Conservation (phyloP, 345 rosid genomes). For the Sonneratia alba region DNA sequence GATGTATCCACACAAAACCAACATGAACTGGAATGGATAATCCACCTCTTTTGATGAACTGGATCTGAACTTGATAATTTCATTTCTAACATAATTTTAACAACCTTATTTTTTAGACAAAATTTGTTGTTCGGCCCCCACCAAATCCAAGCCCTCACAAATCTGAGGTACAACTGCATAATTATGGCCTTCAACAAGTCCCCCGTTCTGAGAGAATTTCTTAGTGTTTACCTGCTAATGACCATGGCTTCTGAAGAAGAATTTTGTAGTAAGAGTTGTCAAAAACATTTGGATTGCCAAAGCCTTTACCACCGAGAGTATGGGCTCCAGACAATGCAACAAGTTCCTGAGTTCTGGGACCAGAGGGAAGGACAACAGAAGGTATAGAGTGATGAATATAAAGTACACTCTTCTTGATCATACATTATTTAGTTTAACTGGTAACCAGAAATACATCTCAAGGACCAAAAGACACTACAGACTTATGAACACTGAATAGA, state of each 20-base stretch:
- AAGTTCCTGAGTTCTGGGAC: slow-evolving; percentile 60
- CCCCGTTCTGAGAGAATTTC: neutral
- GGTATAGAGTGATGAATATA: neutral
- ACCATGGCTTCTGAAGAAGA: slow-evolving; percentile 85
- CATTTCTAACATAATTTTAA: no score
- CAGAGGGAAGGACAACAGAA: neutral
- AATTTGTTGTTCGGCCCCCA: neutral
- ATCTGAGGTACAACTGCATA: neutral
- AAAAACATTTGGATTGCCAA: slow-evolving; percentile 60
- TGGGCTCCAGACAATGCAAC: slow-evolving; percentile 89
- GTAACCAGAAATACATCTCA: neutral
- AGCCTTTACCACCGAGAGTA: slow-evolving; percentile 83
- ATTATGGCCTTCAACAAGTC: neutral
- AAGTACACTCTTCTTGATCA: neutral
- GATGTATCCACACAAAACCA: neutral
- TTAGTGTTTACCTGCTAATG: slow-evolving; percentile 40
- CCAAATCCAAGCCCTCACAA: neutral
- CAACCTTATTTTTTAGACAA: no score
- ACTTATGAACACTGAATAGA: neutral
- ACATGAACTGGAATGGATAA: neutral
- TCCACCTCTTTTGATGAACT: neutral
- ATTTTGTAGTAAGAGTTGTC: slow-evolving; percentile 81
- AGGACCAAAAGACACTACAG: neutral
- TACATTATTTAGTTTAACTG: neutral
- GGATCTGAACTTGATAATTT: neutral